These are phyloP conservation scores for Dalbergia oliveri DNA, from an alignment of 306 rosid species.

Conservation along the genomic window DNA sequence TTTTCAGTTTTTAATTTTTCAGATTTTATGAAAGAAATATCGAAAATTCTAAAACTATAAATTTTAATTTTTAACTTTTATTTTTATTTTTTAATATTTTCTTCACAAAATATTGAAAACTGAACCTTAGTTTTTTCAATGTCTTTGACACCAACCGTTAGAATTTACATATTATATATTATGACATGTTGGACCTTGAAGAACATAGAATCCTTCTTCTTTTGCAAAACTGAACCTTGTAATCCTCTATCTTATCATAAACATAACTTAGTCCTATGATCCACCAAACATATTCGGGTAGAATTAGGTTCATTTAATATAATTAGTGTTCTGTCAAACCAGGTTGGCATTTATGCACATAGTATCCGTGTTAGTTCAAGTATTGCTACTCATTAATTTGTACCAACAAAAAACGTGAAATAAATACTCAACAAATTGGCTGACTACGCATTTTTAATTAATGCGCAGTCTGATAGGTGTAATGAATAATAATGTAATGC, in stretches of 20 bases:
- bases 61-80: too few species aligned
- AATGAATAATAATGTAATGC: conserved; percentile 1
- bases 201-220: too few species aligned
- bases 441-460: conserved; percentile 14
- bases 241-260: background rate
- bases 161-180: too few species aligned
- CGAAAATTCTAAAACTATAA: too few species aligned
- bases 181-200: too few species aligned
- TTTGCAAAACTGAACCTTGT: too few species aligned
- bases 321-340: conserved; percentile 11
- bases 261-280: background rate
- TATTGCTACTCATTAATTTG: conserved; percentile 6
- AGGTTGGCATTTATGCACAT: conserved; percentile 24
- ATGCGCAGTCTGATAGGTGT: conserved; percentile 4
- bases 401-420: conserved; percentile 29
- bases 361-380: conserved; percentile 7
- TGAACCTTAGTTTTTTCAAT: too few species aligned
- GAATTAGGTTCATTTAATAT: background rate
- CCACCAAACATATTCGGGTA: background rate
- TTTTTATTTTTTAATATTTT: too few species aligned
- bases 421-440: conserved; percentile 38
- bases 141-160: too few species aligned
- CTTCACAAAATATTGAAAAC: too few species aligned
- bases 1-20: too few species aligned
- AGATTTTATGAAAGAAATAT: too few species aligned